These are phyloP conservation scores for Colletotrichum agaves DNA, from an alignment of 2,329 filamentous ascomycete genomes.

Conservation along the genomic window DNA sequence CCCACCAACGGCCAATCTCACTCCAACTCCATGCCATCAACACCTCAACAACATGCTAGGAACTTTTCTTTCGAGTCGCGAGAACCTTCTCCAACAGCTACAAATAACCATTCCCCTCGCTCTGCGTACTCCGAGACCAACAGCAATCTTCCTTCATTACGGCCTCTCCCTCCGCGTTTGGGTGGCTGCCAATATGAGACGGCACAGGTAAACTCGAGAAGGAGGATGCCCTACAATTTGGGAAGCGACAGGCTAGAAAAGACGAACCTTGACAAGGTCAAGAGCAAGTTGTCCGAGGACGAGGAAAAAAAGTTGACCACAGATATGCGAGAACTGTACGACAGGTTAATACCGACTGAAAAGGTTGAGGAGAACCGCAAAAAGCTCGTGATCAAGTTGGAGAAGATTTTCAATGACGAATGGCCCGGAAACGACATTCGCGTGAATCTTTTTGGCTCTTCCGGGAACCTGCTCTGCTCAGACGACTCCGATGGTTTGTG, in stretches of 20 bases:
- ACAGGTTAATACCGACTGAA: conserved; percentile 82
- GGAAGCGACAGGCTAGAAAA: conserved; percentile 83
- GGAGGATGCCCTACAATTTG: conserved; percentile 91
- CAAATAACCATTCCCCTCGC: conserved; percentile 84
- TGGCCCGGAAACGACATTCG: conserved; percentile 93
- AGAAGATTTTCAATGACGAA: conserved; percentile 86
- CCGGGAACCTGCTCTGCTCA: conserved; percentile 92
- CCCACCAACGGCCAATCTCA: conserved; percentile 55
- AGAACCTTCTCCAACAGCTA: conserved; percentile 81
- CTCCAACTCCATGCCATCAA: conserved; percentile 92
- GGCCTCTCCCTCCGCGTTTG: conserved; percentile 67
- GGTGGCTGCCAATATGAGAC: conserved; percentile 89
- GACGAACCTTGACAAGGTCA: conserved; percentile 76
- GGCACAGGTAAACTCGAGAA: conserved; percentile 80
- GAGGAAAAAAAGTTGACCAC: conserved; percentile 80
- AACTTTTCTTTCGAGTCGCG: conserved; percentile 83
- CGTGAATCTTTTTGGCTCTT: conserved; percentile 97
- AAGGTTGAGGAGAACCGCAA: conserved; percentile 81
- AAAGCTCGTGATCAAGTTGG: conserved; percentile 85
- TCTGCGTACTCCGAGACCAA: conserved; percentile 93
- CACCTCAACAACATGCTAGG: conserved; percentile 87
- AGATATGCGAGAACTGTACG: conserved; percentile 88
- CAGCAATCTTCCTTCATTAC: conserved; percentile 74
- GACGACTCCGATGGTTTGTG: conserved; percentile 92
- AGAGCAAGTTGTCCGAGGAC: conserved; percentile 75